Evolutionary conservation across 441 rosid genomes (phyloP).

Genomic region (Sinapis alba): DNA sequence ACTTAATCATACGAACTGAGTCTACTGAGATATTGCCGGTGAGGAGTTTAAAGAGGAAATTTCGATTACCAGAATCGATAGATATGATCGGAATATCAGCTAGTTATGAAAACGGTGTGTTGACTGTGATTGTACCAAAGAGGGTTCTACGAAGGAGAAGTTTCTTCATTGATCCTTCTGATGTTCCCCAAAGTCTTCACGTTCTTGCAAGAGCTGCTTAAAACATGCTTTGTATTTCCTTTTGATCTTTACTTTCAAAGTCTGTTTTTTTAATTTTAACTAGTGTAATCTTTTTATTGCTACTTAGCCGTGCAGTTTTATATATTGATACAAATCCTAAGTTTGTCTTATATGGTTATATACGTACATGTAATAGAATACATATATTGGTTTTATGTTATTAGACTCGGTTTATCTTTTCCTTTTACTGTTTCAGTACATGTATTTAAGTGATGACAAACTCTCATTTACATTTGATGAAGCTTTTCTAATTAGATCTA

Average conservation of each 20-base stretch:
- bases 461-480: no score
- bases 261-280: neutral
- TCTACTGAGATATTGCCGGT: constrained; percentile 46
- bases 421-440: no score
- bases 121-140: constrained; percentile 35
- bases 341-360: neutral
- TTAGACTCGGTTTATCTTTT: no score
- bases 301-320: neutral
- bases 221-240: neutral
- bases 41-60: constrained; percentile 61
- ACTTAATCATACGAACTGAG: constrained; percentile 68
- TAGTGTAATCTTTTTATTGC: neutral
- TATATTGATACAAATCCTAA: neutral
- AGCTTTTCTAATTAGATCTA: no score
- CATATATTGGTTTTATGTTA: no score
- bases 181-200: constrained; percentile 52
- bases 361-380: neutral
- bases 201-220: constrained; percentile 85
- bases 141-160: constrained; percentile 47
- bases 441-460: no score
- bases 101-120: constrained; percentile 63
- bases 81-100: constrained; percentile 67
- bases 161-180: constrained; percentile 55
- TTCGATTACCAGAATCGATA: constrained; percentile 64
- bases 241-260: neutral